Percentiles rank a stretch among this genome's conserved stretches.
phyloP scores from a whole-genome alignment of 2,329 filamentous ascomycete species.

The Cadophora malorum region DNA sequence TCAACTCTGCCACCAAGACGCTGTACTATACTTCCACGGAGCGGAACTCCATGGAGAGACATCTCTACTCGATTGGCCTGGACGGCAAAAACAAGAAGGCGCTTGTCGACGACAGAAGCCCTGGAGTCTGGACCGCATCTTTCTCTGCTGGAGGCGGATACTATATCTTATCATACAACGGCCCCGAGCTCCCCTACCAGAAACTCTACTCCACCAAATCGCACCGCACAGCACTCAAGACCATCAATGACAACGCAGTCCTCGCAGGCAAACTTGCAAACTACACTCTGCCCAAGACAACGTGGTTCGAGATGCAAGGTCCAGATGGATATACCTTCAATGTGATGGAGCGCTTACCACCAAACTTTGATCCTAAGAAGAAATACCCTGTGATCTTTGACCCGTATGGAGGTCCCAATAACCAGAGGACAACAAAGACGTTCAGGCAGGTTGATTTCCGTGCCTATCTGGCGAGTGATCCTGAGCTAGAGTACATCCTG shows the following conservation, averaged over 20 bases:
- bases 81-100: conserved; percentile 59
- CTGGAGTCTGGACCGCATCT: conserved; percentile 67
- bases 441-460: conserved; percentile 64
- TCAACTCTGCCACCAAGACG: conserved; percentile 61
- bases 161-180: conserved; percentile 69
- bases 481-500: conserved; percentile 71
- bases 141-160: conserved; percentile 60
- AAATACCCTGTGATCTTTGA: conserved; percentile 72
- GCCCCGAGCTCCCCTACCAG: conserved; percentile 73
- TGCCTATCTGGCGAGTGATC: conserved; percentile 69
- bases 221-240: conserved; percentile 58
- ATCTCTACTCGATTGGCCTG: conserved; percentile 71
- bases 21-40: conserved; percentile 72
- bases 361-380: conserved; percentile 66
- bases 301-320: conserved; percentile 65
- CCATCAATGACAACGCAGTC: conserved; percentile 64
- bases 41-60: conserved; percentile 69
- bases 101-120: conserved; percentile 65
- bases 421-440: conserved; percentile 64
- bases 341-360: conserved; percentile 69
- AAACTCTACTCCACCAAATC: conserved; percentile 66
- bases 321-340: conserved; percentile 67
- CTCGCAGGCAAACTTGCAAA: conserved; percentile 61
- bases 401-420: conserved; percentile 71
- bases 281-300: conserved; percentile 69